Evolutionary conservation across 2,329 filamentous ascomycete genomes (phyloP), one percentile per base, ranked within the genome.

Genomic region (Sphaceloma murrayae): DNA sequence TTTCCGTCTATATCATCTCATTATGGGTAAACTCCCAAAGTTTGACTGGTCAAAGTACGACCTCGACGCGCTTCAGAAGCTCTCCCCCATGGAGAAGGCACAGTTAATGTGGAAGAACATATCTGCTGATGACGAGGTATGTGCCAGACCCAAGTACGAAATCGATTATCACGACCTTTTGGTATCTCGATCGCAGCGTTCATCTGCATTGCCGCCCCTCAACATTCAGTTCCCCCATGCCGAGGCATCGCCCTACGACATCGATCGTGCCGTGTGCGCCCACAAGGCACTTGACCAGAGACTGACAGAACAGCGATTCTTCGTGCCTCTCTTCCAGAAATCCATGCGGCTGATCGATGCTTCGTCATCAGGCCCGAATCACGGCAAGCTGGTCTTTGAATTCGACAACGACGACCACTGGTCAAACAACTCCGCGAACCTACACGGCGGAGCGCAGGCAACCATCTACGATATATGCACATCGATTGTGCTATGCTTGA

Each of bases 391-490:
- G 2, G 61, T 63, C 3, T 73, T 67, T 53, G 62, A 60, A 16
- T 62, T 75, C 48, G 58, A 52, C 3, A 66, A 73, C 11, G 61
- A 66, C 7, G 52, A 54, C 8, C 55, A 58, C 34, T 66, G 73
- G 43, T 64, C 65, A 48, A 75, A 75, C 54, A 53, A 63, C 33
- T 60, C 62, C 22, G 63, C 63, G 1, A 69, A 67, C 22, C 62
- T 76, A 49, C 73, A 76, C 52, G 73, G 73, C 14, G 72, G 72
- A 5, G 71, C 70, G 2, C 70, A 70, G 2, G 67, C 69, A 0
- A 58, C 72, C 4, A 69, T 75, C 32, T 73, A 74, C 48, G 75
- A 78, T 52, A 70, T 76, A 58, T 64, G 67, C 45, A 71, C 68
- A 1, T 66, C 62, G 5, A 55, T 65, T 5, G 58, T 65, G 4